Conservation (phyloP, 495 filamentous ascomycete species). For the Neurospora sp. region DNA sequence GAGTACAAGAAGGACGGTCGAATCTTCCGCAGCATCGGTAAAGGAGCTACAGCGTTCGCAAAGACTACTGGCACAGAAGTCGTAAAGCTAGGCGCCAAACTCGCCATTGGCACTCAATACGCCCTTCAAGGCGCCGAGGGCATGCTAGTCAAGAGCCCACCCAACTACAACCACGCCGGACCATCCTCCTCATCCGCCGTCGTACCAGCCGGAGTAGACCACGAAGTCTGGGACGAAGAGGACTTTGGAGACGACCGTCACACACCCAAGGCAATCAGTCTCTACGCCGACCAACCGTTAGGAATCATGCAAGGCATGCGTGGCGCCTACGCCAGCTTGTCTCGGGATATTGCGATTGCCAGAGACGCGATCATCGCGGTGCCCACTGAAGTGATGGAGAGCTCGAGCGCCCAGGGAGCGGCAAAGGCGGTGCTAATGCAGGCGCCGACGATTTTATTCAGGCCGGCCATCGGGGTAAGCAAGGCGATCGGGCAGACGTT, state of each 20-base stretch:
- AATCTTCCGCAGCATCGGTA: constrained; percentile 81
- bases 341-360: constrained; percentile 74
- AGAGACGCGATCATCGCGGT: constrained; percentile 92
- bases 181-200: constrained; percentile 9
- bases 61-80: constrained; percentile 87
- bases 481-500: constrained; percentile 85
- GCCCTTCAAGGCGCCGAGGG: constrained; percentile 82
- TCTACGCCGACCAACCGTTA: constrained; percentile 88
- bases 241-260: constrained; percentile 46
- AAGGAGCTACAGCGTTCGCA: constrained; percentile 79
- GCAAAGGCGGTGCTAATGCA: constrained; percentile 68
- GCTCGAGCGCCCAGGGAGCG: constrained; percentile 69
- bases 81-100: constrained; percentile 84
- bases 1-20: constrained; percentile 94
- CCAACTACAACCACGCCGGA: not conserved
- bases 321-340: constrained; percentile 69
- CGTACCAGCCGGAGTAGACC: constrained; percentile 13
- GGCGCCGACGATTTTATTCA: constrained; percentile 81
- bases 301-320: constrained; percentile 77
- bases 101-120: constrained; percentile 90
- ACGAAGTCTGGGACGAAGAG: constrained; percentile 53
- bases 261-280: constrained; percentile 56
- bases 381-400: constrained; percentile 82
- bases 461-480: constrained; percentile 81
- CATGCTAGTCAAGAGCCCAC: constrained; percentile 46